phyloP scores from a whole-genome alignment of 768 basidiomycete species.

The Candolleomyces efflorescens region DNA sequence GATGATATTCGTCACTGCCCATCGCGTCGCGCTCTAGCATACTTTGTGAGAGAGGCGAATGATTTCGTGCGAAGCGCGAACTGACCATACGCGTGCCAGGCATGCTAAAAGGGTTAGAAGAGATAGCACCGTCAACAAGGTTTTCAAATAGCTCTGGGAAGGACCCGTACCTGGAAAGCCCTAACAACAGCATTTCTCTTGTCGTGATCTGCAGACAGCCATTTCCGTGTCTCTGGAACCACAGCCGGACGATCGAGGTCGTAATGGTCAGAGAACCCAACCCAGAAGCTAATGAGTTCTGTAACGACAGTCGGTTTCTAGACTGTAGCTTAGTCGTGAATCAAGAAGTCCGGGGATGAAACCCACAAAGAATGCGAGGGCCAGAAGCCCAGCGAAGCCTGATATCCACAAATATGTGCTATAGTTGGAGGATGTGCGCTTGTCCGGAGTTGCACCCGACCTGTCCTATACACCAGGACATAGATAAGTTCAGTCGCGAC shows the following conservation, averaged over 20 bases:
- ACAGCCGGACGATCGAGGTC: neutral
- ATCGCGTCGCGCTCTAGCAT: conserved; percentile 81
- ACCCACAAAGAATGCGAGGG: neutral
- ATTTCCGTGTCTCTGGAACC: neutral
- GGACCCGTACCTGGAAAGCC: conserved; percentile 67
- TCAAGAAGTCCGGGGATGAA: too few relatives aligned
- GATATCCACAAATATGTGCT: neutral
- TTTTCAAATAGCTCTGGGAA: neutral
- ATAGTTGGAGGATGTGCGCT: too few relatives aligned
- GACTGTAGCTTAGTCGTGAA: neutral
- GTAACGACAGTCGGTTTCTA: neutral
- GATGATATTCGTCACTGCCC: conserved; percentile 92
- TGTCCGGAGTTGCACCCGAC: too few relatives aligned
- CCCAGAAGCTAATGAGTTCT: conserved; percentile 1
- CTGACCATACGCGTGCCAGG: conserved; percentile 84
- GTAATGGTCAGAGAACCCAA: conserved; percentile 9
- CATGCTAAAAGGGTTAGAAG: conserved; percentile 48
- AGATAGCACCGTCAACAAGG: neutral
- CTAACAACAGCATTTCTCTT: conserved; percentile 68
- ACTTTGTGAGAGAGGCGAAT: too few relatives aligned
- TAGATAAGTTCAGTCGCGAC: too few relatives aligned
- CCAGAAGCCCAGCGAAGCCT: neutral
- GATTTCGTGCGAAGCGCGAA: neutral
- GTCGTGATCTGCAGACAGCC: conserved; percentile 41
- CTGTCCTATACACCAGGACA: too few relatives aligned